Percentiles rank a stretch among this genome's conserved stretches.
Evolutionary conservation across 1,284 basidiomycete species (phyloP).

Genomic region (Phellinidium pouzarii): DNA sequence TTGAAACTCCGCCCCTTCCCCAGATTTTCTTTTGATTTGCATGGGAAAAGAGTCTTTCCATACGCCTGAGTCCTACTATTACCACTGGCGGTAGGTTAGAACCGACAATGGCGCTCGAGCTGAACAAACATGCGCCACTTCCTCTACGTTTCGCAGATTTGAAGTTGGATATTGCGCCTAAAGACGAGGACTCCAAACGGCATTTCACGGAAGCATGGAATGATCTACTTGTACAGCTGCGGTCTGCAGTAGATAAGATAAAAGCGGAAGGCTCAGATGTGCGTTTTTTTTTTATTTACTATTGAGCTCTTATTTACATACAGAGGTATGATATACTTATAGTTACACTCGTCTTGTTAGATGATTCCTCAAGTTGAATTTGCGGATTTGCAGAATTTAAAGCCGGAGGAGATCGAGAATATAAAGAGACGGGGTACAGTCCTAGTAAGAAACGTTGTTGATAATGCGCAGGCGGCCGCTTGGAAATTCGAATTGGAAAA

Average conservation of each 20-base stretch:
- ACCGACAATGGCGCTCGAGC: not conserved
- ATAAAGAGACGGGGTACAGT: constrained; percentile 54
- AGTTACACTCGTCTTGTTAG: constrained; percentile 26
- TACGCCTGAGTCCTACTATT: too few relatives aligned
- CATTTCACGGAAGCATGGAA: constrained; percentile 48
- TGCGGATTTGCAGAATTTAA: constrained; percentile 42
- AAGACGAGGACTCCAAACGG: constrained; percentile 45
- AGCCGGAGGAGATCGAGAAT: constrained; percentile 37
- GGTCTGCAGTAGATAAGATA: constrained; percentile 38
- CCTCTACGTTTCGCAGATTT: constrained; percentile 40
- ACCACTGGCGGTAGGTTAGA: not conserved
- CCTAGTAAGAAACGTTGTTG: constrained; percentile 57
- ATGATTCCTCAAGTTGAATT: constrained; percentile 55
- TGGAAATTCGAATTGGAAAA: constrained; percentile 54
- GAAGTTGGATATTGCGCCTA: constrained; percentile 47
- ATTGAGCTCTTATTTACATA: not conserved
- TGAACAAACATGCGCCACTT: not conserved
- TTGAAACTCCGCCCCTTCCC: too few relatives aligned
- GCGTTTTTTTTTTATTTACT: constrained; percentile 19
- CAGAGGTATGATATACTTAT: too few relatives aligned
- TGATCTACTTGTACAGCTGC: constrained; percentile 47
- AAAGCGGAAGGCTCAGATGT: constrained; percentile 44
- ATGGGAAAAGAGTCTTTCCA: too few relatives aligned
- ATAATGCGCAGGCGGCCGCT: constrained; percentile 42
- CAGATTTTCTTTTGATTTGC: too few relatives aligned